These are phyloP conservation scores for Cordyceps fumosorosea DNA, from an alignment of 2,329 filamentous ascomycete species.

Conservation along the genomic window DNA sequence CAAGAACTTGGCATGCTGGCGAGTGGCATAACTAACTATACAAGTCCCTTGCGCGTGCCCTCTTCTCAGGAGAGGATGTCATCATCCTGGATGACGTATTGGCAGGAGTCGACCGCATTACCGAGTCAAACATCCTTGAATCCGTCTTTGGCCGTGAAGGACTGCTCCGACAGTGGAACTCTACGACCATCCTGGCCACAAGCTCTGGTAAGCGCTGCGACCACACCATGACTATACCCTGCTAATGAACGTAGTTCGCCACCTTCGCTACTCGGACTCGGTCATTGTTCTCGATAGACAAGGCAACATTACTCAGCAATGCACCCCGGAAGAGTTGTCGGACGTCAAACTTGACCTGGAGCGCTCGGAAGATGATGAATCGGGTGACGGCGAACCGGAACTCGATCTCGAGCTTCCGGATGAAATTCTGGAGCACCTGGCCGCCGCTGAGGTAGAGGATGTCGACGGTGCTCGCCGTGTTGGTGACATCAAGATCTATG, in stretches of 20 bases:
- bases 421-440: conserved; percentile 16
- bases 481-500: conserved; percentile 17
- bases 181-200: conserved; percentile 23
- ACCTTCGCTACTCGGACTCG: conserved; percentile 20
- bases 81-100: conserved; percentile 28
- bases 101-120: conserved; percentile 30
- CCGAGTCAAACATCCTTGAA: conserved; percentile 30
- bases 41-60: conserved; percentile 20
- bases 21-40: conserved; percentile 4
- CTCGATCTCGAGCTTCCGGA: conserved; percentile 13
- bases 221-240: too few relatives aligned
- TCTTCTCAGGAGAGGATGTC: conserved; percentile 20
- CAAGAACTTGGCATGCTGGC: too few relatives aligned
- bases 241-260: conserved; percentile 15
- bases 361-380: not conserved
- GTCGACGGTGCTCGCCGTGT: conserved; percentile 11
- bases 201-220: conserved; percentile 18
- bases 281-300: conserved; percentile 20
- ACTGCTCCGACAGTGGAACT: conserved; percentile 20
- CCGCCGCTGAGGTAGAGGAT: conserved; percentile 13
- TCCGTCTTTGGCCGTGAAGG: conserved; percentile 29
- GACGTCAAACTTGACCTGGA: not conserved
- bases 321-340: conserved; percentile 15
- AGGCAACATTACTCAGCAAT: conserved; percentile 19
- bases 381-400: not conserved